Base-by-base conservation (phyloP, 139 green algal species). In the Nannochloris sp. region DNA sequence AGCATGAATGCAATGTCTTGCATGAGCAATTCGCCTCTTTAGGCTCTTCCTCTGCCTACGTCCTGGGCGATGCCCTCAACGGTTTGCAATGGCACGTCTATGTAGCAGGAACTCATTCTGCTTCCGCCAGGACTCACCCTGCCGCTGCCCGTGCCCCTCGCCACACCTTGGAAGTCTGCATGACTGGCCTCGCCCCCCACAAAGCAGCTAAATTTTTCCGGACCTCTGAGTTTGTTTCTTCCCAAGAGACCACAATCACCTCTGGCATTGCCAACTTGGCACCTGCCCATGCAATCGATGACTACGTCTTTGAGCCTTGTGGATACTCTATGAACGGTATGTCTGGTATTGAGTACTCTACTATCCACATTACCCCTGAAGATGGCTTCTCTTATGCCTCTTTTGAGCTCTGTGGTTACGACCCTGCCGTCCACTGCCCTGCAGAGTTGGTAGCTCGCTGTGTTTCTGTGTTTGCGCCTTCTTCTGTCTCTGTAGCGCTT, bases 301-400 rank as follows among this genome's bases (percentile, higher is more conserved):
- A 96, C 74, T 97, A 95, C 61, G 83, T 97, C 8, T 99, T 99
- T 75, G 92, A 98, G 76, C 95, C 95, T 7, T 98, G 92, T 77
- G 94, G 95, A 44, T 99, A 98, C 89, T 92, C 79, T 47, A 97
- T 99, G 90, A 98, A 98, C 67, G 61, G 83, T 46, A 82, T 97
- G 10, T 64, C 83, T 27, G 82, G 60, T 8, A 63, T n/a, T 4
- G 80, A 79, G 29, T 89, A 91, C 71, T 89, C 89, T 42, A 99
- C 95, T 42, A 94, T 98, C 59, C 95, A 99, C 74, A 90, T 99
- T 76, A 99, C 95, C 0, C 94, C 94, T 1, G 92, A 99, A 80
- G 78, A 84, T 2, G 80, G 74, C 60, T 96, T 90, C 73, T 88
- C 66, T 47, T 99, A 99, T 60, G 91, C 92, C 4, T 92, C 79